Evolutionary conservation across 805 yeast genomes (phyloP), one percentile per base, ranked within the genome.

Genomic region (Yamadazyma ubonensis): DNA sequence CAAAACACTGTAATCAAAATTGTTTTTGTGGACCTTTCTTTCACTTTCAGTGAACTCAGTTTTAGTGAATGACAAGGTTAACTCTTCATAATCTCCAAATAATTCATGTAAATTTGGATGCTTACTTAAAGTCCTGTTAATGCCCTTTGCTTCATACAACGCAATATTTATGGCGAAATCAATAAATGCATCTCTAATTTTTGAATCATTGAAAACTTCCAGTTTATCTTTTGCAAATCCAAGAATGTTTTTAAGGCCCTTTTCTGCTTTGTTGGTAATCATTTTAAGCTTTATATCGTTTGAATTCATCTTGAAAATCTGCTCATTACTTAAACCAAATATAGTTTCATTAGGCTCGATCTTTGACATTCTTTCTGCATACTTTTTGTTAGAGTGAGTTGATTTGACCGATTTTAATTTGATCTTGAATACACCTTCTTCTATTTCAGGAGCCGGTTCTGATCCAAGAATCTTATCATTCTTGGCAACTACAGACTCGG

Each of bases 231-330:
- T 21, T 6, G 20, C 33, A 21, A 47, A 47, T 3, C 33, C 21
- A 8, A 47, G 29, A 12, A 47, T 40, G 12, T 32, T 32, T 6
- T 17, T 25, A 15, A 44, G 33, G 2, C 19, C 21, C 18, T 44
- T 44, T 14, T 38, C 42, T 9, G 66, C 55, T 42, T 64, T 59
- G n/a, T 60, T 51, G 9, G 57, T 48, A 27, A 67, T 59, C 20
- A 64, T 59, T 42, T 67, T 67, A 32, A 63, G 45, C 44, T 66
- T 66, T 30, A 67, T 68, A 51, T 67, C 71, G n/a, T 57, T 50
- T 16, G 50, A 43, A 19, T 53, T 58, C 30, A 62, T 52, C 21
- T 53, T 54, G 36, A 61, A 51, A 18, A 66, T 62, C 42, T 66
- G 71, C 34, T 54, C 49, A 39, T 61, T 64, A 2, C 61, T 53